Conservation (phyloP, 1,284 basidiomycete genomes). For the Phylloporus sp. region DNA sequence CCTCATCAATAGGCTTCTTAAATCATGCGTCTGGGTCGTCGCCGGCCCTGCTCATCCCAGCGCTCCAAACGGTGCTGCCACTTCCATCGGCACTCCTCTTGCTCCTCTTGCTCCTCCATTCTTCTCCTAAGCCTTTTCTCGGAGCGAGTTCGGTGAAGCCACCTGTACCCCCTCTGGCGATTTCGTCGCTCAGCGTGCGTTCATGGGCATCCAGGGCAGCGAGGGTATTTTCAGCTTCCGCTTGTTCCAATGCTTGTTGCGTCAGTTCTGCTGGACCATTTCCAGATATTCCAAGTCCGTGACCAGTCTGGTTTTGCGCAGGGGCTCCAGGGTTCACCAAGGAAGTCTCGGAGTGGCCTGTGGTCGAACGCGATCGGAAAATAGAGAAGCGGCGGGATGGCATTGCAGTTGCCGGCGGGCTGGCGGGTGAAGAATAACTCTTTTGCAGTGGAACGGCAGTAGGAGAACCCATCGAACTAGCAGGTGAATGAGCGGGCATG, state of each 20-base stretch:
- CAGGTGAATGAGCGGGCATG: slow-evolving; percentile 46
- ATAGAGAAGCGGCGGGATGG: slow-evolving; percentile 63
- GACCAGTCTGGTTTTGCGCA: slow-evolving; percentile 36
- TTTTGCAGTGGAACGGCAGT: slow-evolving; percentile 45
- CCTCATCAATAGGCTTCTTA: too few relatives aligned
- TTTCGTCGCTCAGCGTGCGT: slow-evolving; percentile 69
- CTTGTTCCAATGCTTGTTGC: slow-evolving; percentile 73
- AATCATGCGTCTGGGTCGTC: slow-evolving; percentile 45
- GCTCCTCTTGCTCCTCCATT: slow-evolving; percentile 61
- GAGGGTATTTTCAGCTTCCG: slow-evolving; percentile 72
- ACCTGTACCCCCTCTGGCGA: slow-evolving; percentile 70
- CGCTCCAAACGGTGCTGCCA: slow-evolving; percentile 83
- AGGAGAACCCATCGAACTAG: slow-evolving; percentile 25
- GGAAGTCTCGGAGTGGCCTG: slow-evolving; percentile 51
- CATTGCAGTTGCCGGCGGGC: slow-evolving; percentile 40
- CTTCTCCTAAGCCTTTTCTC: slow-evolving; percentile 47
- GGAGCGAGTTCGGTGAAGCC: slow-evolving; percentile 78
- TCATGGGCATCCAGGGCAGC: slow-evolving; percentile 79
- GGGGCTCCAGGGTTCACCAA: slow-evolving; percentile 50
- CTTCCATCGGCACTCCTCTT: slow-evolving; percentile 62
- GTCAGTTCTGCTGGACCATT: slow-evolving; percentile 55
- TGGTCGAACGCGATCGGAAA: slow-evolving; percentile 58
- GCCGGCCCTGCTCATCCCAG: slow-evolving; percentile 68
- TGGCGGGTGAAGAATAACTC: slow-evolving; percentile 45
- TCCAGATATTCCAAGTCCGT: slow-evolving; percentile 45